Base-by-base conservation (phyloP, 106 monocot species). In the Allium cepa region DNA sequence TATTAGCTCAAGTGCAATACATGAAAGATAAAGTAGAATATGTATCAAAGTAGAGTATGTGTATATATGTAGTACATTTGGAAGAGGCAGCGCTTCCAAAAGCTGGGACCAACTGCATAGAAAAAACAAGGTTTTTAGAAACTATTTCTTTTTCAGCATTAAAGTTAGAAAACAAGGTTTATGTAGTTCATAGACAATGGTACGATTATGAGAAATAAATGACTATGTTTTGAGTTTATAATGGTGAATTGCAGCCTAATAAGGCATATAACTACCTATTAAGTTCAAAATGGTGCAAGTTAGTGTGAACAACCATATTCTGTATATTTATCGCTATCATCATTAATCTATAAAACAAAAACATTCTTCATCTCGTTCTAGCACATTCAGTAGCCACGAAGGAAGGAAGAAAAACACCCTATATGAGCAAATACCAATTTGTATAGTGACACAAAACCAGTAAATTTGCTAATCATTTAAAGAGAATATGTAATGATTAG, bases 21-120 rank as follows among this genome's bases (percentile, higher is more conserved):
- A 55, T 55, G 7, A 55, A 60, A 60, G 1, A 60, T 16, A n/a
- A 58, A 50, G 16, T 4, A 66, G 8, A 75, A 60, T 11, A 15
- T 17, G 59, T 51, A 50, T 53, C 46, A 62, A 60, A 12, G 15
- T 5, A 55, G 9, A 47, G 27, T 60, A 50, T n/a, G 53, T 46
- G 27, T 28, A 7, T 28, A 7, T 56, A 56, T 68, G 52, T 85
- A 85, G 83, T 83, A 91, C 95, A 82, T 88, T 95, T 66, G 91
- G 83, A 48, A 91, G 91, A 75, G 95, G 85, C 77, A 95, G 91
- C 47, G 75, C 68, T 72, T 95, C 95, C 81, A 91, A 72, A 63
- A 91, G 85, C 65, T 91, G 95, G 60, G 87, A 84, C 85, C 88
- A 95, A 73, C 95, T 95, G 91, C 69, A 84, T 66, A 71, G 55